Conservation (phyloP, 2,329 filamentous ascomycete species). For the Sarocladium kiliense region DNA sequence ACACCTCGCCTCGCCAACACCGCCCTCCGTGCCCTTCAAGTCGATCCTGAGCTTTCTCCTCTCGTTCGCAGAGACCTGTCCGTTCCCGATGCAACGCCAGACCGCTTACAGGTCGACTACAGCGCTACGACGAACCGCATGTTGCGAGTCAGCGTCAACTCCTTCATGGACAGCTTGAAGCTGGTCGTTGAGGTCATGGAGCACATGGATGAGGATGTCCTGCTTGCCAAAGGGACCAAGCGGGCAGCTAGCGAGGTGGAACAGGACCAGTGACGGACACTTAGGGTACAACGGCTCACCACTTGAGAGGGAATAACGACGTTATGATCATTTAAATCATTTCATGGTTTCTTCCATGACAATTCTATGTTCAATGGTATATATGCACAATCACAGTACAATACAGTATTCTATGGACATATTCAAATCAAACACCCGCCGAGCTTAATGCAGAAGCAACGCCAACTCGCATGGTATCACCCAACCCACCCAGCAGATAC, state of each 20-base stretch:
- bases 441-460: conserved; percentile 1
- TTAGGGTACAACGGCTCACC: background rate
- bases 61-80: conserved; percentile 70
- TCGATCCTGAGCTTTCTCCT: conserved; percentile 85
- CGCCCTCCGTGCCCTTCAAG: conserved; percentile 69
- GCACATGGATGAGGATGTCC: conserved; percentile 79
- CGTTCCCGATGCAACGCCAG: conserved; percentile 33
- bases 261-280: background rate
- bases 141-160: conserved; percentile 92
- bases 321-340: background rate
- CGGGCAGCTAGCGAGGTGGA: background rate
- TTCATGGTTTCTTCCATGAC: background rate
- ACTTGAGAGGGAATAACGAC: background rate
- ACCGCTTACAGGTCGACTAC: conserved; percentile 55
- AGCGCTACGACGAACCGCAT: conserved; percentile 90
- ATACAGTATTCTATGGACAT: conserved; percentile 3
- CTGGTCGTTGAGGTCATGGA: conserved; percentile 87
- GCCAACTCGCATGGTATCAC: conserved; percentile 2
- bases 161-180: conserved; percentile 85
- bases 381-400: background rate
- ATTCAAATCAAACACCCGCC: background rate
- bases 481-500: background rate
- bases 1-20: conserved; percentile 70
- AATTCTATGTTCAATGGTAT: background rate
- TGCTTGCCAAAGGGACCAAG: conserved; percentile 34